Base-by-base conservation (phyloP, 768 basidiomycete species). In the Calocybe gangraenosa region DNA sequence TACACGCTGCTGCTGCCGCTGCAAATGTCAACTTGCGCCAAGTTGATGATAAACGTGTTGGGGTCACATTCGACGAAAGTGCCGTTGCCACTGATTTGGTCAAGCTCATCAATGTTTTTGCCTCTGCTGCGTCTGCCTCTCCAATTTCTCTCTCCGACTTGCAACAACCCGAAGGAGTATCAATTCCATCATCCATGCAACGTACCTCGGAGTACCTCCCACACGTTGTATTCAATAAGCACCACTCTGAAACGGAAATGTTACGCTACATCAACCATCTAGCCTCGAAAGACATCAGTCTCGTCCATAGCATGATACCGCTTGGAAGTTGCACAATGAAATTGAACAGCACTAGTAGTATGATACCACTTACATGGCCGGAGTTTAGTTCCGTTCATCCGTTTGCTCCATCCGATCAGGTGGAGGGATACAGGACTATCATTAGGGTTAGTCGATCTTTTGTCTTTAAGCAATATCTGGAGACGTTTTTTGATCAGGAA, bases 171-270 rank as follows among this genome's bases (percentile, higher is more conserved):
- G 54, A 58, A 6, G 31, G 59, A 9, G 56, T 71, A n/a, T 64
- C 70, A 9, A 74, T 92, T 40, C 83, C 85, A n/a, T 48, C 69
- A 8, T 51, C 58, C 22, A 69, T 87, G 41, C 71, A 62, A 37
- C 83, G 84, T 34, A 80, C 73, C 2, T 86, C 87, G 2, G 66
- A 77, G 33, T 89, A 82, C 66, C 75, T 99, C 9, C 76, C 80
- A 0, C 90, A 99, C 62, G 78, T 89, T 1, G 91, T 96, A 31
- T 99, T 95, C 73, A 98, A 97, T 73, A 82, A 85, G 44, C 87
- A 97, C 58, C 95, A 98, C 62, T 95, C 93, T 3, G 96, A 99
- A 72, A 99, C 96, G 0, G 93, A 97, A 68, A 93, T 99, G 88
- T 73, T 99, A 25, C 92, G 96, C 30, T 96, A 97, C 66, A 90